Evolutionary conservation across 148 eudicot genomes (phyloP).

Genomic region (Amaranthus palmeri): DNA sequence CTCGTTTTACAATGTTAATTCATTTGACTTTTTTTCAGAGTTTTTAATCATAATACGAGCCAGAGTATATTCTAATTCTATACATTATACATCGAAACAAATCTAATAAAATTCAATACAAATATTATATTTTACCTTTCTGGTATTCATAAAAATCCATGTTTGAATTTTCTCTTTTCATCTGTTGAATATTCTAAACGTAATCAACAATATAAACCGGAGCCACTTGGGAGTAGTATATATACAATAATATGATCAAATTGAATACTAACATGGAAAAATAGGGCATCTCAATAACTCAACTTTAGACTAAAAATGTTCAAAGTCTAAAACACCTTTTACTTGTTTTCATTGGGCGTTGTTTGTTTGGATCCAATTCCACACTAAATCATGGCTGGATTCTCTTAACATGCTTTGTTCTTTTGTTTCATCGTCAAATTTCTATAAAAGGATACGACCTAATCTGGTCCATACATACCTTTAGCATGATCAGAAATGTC

Average conservation of each 20-base stretch:
- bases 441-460: neutral
- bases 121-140: too few relatives aligned
- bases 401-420: conserved; percentile 11
- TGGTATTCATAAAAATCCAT: too few relatives aligned
- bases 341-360: conserved; percentile 24
- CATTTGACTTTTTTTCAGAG: too few relatives aligned
- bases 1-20: too few relatives aligned
- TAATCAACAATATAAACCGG: too few relatives aligned
- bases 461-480: neutral
- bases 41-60: too few relatives aligned
- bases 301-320: neutral
- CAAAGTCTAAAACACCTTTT: neutral
- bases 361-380: conserved; percentile 23
- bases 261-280: neutral
- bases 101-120: too few relatives aligned
- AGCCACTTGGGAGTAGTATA: too few relatives aligned
- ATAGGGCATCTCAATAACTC: neutral
- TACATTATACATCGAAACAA: too few relatives aligned
- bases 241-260: neutral
- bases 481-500: neutral
- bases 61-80: too few relatives aligned
- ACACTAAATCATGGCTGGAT: conserved; percentile 4
- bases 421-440: neutral
- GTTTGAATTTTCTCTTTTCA: too few relatives aligned
- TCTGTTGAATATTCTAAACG: too few relatives aligned